Evolutionary conservation across 306 rosid species (phyloP).

Genomic region (Ziziphus jujuba): DNA sequence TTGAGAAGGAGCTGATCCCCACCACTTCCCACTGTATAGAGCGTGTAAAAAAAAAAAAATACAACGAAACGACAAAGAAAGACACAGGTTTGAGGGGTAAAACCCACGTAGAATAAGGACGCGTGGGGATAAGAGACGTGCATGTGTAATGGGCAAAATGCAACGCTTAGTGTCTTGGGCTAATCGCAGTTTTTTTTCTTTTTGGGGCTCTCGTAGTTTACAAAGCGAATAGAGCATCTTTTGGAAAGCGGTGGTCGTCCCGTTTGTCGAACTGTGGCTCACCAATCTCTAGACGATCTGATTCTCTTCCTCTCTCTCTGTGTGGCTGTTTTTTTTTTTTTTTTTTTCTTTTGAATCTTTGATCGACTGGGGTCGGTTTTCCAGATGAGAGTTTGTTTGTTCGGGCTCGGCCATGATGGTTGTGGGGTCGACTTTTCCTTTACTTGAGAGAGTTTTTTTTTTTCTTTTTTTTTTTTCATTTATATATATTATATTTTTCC

Average conservation of each 20-base stretch:
- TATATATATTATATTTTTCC: no score
- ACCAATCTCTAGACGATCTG: slow-evolving; percentile 60
- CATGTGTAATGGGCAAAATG: slow-evolving; percentile 34
- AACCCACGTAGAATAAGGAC: slow-evolving; percentile 41
- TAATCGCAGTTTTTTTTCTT: slow-evolving; percentile 34
- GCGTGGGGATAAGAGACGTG: slow-evolving; percentile 44
- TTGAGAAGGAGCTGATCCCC: background rate
- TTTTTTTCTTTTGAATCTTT: slow-evolving; percentile 28
- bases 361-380: slow-evolving; percentile 36
- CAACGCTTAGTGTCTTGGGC: slow-evolving; percentile 51
- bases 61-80: background rate
- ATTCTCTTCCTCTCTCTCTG: slow-evolving; percentile 23
- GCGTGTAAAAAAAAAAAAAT: slow-evolving; percentile 18
- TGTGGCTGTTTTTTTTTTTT: background rate
- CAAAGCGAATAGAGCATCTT: slow-evolving; percentile 65
- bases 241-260: slow-evolving; percentile 93
- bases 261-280: slow-evolving; percentile 56
- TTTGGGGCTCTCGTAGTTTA: slow-evolving; percentile 34
- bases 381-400: slow-evolving; percentile 30
- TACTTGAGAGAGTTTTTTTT: background rate
- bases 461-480: background rate
- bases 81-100: background rate
- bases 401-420: slow-evolving; percentile 31
- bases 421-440: background rate
- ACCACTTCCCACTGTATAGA: background rate